Evolutionary conservation across 78 protist genomes (phyloP), one percentile per base, ranked within the genome.

Genomic region (Acrasis kona): DNA sequence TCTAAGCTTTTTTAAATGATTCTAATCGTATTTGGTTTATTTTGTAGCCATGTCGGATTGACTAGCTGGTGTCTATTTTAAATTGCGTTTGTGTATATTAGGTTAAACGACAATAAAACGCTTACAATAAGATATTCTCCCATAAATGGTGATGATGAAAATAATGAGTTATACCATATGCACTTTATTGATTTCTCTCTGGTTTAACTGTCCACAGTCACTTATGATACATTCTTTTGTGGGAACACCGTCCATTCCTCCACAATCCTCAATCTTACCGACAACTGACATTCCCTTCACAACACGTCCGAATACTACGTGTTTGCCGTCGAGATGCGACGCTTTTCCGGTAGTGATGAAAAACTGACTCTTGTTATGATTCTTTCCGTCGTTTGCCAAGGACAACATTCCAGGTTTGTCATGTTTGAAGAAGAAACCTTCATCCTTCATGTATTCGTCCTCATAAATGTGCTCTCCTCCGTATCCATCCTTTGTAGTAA

Each of bases 391-490:
- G 61, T 50, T 50, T n/a, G 61, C 61, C 61, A 50, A n/a, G 61
- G 61, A 50, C 19, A 50, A 19, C 61, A 50, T 50, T 19, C 19
- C 19, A 50, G 61, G 61, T n/a, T 19, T 19, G 19, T 50, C 34
- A 50, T 50, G 61, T 50, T 50, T 50, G 19, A 50, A n/a, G 19
- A 19, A n/a, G 19, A 50, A 50, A 19, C 19, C 19, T 50, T 50
- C 61, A 50, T 50, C 61, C 19, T 50, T n/a, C n/a, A n/a, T n/a
- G n/a, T n/a, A 93, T 74, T 74, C 73, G 50, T 28, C 68, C 41
- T 97, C 99, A 76, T 91, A 96, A 79, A 96, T 94, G 50, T 95
- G 90, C 77, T 78, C 28, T 27, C 96, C 94, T 65, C 98, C 96
- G 6, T 80, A 75, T 50, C 96, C 96, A 87, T 86, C 83, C 67